These are phyloP conservation scores for Sugiyamaella smithiae DNA, from an alignment of 805 yeast genomes.

Conservation along the genomic window DNA sequence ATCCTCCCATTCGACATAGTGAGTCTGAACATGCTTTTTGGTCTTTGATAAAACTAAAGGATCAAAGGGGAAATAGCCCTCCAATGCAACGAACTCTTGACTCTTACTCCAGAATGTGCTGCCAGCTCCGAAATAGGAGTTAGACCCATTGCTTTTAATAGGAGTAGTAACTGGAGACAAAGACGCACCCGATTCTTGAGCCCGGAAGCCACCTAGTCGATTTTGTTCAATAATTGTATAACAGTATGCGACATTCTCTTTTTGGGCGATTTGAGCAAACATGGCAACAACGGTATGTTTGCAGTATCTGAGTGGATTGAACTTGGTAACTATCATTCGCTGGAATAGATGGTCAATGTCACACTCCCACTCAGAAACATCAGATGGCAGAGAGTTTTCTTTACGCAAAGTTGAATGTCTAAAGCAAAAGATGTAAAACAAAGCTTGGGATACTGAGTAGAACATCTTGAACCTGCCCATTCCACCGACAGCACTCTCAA, in stretches of 20 bases:
- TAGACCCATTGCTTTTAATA: constrained; percentile 22
- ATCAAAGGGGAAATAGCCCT: constrained; percentile 96
- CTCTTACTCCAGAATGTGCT: constrained; percentile 41
- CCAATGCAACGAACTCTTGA: constrained; percentile 83
- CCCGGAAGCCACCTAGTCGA: constrained; percentile 51
- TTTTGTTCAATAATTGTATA: constrained; percentile 90
- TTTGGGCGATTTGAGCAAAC: constrained; percentile 90
- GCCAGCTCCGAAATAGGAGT: constrained; percentile 41
- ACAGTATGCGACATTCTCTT: constrained; percentile 87
- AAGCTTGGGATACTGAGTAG: constrained; percentile 86
- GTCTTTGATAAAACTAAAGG: constrained; percentile 73
- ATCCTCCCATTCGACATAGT: constrained; percentile 81
- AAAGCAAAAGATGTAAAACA: constrained; percentile 89
- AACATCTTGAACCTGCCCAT: constrained; percentile 89
- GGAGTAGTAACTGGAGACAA: constrained; percentile 20
- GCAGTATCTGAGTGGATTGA: constrained; percentile 91
- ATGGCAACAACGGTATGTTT: constrained; percentile 90
- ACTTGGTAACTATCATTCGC: constrained; percentile 76
- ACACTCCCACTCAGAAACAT: constrained; percentile 61
- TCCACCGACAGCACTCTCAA: constrained; percentile 59
- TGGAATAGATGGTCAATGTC: constrained; percentile 83
- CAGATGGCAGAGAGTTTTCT: constrained; percentile 20
- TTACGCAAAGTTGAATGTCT: constrained; percentile 58
- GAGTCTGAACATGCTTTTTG: constrained; percentile 50
- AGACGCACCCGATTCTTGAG: constrained; percentile 10